Base-by-base conservation (phyloP, 176 grass and related monocot genomes). In the Bonia amplexicaulis region DNA sequence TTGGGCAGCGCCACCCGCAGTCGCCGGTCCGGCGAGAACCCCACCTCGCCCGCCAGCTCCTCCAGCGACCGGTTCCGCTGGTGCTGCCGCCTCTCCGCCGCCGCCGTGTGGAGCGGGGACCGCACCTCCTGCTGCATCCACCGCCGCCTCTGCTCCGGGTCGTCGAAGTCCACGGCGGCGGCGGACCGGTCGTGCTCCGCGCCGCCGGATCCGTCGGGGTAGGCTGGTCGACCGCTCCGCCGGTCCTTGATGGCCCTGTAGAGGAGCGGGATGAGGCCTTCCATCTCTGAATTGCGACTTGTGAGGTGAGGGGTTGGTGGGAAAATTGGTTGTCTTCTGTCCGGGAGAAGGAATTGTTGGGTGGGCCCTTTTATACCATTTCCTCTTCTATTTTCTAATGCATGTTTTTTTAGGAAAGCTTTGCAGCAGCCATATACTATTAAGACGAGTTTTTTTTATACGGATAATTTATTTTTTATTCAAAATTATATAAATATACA, bases 241-340 rank as follows among this genome's bases (percentile, higher is more conserved):
- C 82, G 82, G 4, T 90, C 85, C 81, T 90, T 93, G 85, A 93
- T 90, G 31, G 88, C 85, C 83, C 71, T 93, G 80, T 65, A 93
- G 88, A 90, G 41, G 73, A 93, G 85, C 22, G 91, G 91, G 77
- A 93, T 66, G 76, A 93, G 80, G 52, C 91, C 91, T 47, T 90
- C 91, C 91, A 90, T 82, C 78, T 14, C 14, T 19, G 71, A 10
- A 15, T 6, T 13, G 64, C n/a, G 64, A 42, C 44, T 42, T 22
- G 78, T 7, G 77, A 7, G 71, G 64, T 7, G 16, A 39, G 16
- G 25, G 63, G 78, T 90, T 77, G 72, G 72, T 77, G 78, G 33
- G 78, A 41, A 81, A 64, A 1, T 54, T 54, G 52, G 63, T 57
- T 35, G 83, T 1, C 16, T 78, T 17, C 6, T 71, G 6, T 35